phyloP scores from a whole-genome alignment of 495 filamentous ascomycete species.

The Xanthoparmelia taractica region DNA sequence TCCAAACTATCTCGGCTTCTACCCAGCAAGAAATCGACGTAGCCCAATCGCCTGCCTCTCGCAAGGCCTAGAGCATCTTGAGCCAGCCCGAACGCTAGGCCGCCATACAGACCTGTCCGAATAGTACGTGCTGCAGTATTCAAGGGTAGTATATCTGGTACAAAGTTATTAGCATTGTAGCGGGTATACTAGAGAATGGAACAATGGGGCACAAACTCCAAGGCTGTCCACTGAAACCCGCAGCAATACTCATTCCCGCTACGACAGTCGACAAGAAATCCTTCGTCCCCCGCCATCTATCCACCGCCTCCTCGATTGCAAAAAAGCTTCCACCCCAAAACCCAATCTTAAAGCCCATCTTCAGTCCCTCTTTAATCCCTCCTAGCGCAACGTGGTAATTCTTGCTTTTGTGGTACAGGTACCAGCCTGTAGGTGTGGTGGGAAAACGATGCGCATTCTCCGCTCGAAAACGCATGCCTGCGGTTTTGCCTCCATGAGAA shows the following conservation, averaged over 20 bases:
- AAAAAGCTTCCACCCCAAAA: conserved; percentile 63
- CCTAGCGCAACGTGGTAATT: conserved; percentile 76
- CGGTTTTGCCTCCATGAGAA: conserved; percentile 60
- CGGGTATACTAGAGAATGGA: no score
- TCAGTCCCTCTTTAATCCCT: conserved; percentile 66
- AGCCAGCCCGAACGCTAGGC: conserved; percentile 69
- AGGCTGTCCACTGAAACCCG: conserved; percentile 62
- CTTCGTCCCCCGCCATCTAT: conserved; percentile 57
- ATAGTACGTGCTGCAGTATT: conserved; percentile 77
- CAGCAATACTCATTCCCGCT: conserved; percentile 73
- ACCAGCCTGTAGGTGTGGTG: conserved; percentile 76
- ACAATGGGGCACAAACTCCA: conserved; percentile 54
- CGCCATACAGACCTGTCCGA: conserved; percentile 67
- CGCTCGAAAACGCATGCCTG: conserved; percentile 77
- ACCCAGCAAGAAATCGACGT: conserved; percentile 59
- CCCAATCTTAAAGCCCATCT: conserved; percentile 62
- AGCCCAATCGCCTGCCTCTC: conserved; percentile 62
- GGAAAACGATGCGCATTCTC: conserved; percentile 93
- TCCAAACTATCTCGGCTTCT: conserved; percentile 1
- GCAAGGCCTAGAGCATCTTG: conserved; percentile 62
- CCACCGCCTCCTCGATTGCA: conserved; percentile 74
- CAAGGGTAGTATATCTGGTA: conserved; percentile 68
- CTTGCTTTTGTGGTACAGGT: conserved; percentile 94
- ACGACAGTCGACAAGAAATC: conserved; percentile 71
- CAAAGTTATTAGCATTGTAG: background rate